Evolutionary conservation across 1,284 basidiomycete genomes (phyloP).

Genomic region (Erythrobasidium hasegawianum): DNA sequence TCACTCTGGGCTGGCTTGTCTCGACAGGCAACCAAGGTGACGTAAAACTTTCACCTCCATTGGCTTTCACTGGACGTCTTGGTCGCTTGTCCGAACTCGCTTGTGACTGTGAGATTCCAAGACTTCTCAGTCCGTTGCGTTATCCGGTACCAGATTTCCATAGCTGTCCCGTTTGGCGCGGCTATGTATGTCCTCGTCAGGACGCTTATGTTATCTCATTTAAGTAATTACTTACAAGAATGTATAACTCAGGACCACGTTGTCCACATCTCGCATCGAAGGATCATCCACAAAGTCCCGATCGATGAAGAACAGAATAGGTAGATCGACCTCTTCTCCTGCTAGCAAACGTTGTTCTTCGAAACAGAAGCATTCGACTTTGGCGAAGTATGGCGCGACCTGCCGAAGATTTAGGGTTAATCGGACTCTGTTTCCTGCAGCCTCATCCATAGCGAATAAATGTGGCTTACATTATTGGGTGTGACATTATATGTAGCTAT

Average conservation of each 20-base stretch:
- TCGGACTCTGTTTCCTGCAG: no score
- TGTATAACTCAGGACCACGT: constrained; percentile 91
- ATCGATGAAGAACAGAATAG: constrained; percentile 98
- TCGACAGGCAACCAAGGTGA: no score
- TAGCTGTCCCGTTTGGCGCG: constrained; percentile 32
- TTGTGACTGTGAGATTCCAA: no score
- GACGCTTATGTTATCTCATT: no score
- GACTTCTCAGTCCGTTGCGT: constrained; percentile 1
- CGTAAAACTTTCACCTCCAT: no score
- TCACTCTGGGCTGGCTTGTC: no score
- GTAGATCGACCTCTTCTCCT: constrained; percentile 96
- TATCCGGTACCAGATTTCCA: constrained; percentile 34
- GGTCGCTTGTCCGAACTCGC: no score
- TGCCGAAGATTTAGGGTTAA: no score
- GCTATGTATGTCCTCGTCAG: constrained; percentile 5
- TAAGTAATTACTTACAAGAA: constrained; percentile 79
- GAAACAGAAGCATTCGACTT: constrained; percentile 99
- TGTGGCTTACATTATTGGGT: constrained; percentile 69
- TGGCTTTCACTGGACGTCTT: no score
- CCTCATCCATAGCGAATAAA: no score
- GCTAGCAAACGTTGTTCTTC: constrained; percentile 95
- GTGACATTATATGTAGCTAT: constrained; percentile 99
- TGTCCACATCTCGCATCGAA: constrained; percentile 74
- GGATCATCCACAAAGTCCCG: constrained; percentile 78
- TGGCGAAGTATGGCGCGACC: constrained; percentile 98